Evolutionary conservation across 2,329 filamentous ascomycete species (phyloP), one percentile per base, ranked within the genome.

Genomic region (Xylaria sp.): DNA sequence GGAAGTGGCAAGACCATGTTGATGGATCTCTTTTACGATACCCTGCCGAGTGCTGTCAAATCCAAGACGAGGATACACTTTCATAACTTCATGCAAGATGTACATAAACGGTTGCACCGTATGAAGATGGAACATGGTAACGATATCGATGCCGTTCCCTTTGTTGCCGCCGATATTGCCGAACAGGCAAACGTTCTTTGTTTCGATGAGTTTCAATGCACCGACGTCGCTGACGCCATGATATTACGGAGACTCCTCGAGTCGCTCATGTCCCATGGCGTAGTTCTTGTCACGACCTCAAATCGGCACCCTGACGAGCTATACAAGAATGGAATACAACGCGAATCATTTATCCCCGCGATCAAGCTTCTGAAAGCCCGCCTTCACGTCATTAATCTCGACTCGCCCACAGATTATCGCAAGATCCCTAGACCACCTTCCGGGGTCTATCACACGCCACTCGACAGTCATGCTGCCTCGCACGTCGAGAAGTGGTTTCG

Each of bases 1-100:
- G 96, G 96, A 45, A 96, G 93, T 74, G 96, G 96, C 69, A 99
- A 99, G 85, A 99, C 96, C 2, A 99, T 99, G 96, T 85, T 99
- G 77, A 99, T 99, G 96, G 95, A 99, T 77, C 84, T 99, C 56
- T 97, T 98, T 79, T 97, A 94, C 82, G 94, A 98, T 71, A 97
- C 95, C 0, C 83, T 98, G 25, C 96, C 96, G 0, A 78, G 83
- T 17, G 90, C 91, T 66, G 94, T 98, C 71, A 86, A 85, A 64
- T 88, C 89, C 36, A 97, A 97, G 82, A 96, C 91, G 53, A 87
- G 96, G 54, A 97, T 99, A 75, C 96, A 99, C 82, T 99, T 99
- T 81, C 94, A 98, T 83, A 97, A 97, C 79, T 99, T 99, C 83
- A 99, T 99, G 96, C 96, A 98, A 79, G 92, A 97, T 79, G 91